These are phyloP conservation scores for Alternaria rosae DNA, from an alignment of 2,329 filamentous ascomycete species.

Conservation along the genomic window DNA sequence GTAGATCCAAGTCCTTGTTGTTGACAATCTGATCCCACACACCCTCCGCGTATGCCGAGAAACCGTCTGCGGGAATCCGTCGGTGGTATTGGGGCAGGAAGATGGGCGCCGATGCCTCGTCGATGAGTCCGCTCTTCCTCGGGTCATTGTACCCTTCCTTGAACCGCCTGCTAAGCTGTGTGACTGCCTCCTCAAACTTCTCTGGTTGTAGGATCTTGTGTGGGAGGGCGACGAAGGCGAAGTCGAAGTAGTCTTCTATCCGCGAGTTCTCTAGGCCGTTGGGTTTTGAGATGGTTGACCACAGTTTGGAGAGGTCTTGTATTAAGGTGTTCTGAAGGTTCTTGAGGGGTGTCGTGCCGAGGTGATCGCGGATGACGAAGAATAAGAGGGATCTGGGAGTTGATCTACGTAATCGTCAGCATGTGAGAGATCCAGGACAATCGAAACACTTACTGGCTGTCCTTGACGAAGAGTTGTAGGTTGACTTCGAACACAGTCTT, in stretches of 20 bases:
- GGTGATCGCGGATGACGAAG: conserved; percentile 97
- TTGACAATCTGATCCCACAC: conserved; percentile 99
- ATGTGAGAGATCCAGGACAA: not conserved
- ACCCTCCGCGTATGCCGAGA: conserved; percentile 89
- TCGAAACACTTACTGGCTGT: conserved; percentile 75
- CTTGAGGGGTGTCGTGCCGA: conserved; percentile 86
- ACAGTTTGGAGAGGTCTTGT: conserved; percentile 90
- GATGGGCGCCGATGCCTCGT: conserved; percentile 78
- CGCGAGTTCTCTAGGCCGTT: conserved; percentile 83
- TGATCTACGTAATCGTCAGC: conserved; percentile 63
- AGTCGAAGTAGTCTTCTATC: conserved; percentile 98
- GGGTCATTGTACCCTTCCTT: conserved; percentile 78
- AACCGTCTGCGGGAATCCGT: conserved; percentile 95
- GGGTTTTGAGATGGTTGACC: conserved; percentile 92
- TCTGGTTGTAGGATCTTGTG: conserved; percentile 97
- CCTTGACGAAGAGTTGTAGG: conserved; percentile 93
- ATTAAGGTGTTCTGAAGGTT: conserved; percentile 91
- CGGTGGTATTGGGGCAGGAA: conserved; percentile 95
- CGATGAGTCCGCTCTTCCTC: conserved; percentile 66
- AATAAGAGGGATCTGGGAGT: conserved; percentile 91
- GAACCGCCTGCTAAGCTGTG: conserved; percentile 82
- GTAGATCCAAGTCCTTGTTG: conserved; percentile 97
- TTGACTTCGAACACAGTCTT: conserved; percentile 99
- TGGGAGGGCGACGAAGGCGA: conserved; percentile 92
- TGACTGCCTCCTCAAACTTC: conserved; percentile 82